Base-by-base conservation (phyloP, 2,329 filamentous ascomycete species). In the Cordyceps tenuipes region DNA sequence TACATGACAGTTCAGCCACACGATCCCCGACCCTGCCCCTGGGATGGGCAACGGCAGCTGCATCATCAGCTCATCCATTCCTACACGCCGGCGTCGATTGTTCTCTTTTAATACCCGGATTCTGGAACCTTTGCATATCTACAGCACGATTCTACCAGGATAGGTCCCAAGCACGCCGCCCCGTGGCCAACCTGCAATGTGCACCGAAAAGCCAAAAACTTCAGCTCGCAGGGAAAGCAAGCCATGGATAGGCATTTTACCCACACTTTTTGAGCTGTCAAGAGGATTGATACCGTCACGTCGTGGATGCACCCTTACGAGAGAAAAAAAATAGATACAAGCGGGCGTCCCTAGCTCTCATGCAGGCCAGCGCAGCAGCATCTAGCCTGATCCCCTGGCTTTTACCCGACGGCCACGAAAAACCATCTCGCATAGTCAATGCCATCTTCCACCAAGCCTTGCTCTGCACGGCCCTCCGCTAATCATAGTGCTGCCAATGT, bases 261-360 rank as follows among this genome's bases (percentile, higher is more conserved):
- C 23, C 23, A 23, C 23, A 23, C 23, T 23, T 23, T 23, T 23
- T 23, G 23, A 23, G 49, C 49, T 39, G 26, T 41, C 34, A 41
- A 29, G n/a, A 19, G 50, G 50, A 41, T 43, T 53, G 50, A 43
- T 43, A 53, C 17, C 50, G 29, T 21, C 50, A 47, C 17, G 41
- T 36, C 41, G 26, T 15, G 53, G 13, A 47, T 46, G n/a, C 53
- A 56, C n/a, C 43, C n/a, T 56, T 55, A 46, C 52, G 52, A 55
- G 23, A 23, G 5, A 23, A 31, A 46, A 55, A 15, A 55, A 46
- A 29, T 29, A 29, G 29, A 55, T 8, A 34, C 17, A 55, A 34
- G n/a, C 26, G 8, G 53, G 53, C 13, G 19, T 15, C 23, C 23
- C 17, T 29, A 15, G 29, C 52, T 15, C n/a, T 34, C 36, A 47